Base-by-base conservation (phyloP, 1,284 basidiomycete species). In the Puccinia coronata region DNA sequence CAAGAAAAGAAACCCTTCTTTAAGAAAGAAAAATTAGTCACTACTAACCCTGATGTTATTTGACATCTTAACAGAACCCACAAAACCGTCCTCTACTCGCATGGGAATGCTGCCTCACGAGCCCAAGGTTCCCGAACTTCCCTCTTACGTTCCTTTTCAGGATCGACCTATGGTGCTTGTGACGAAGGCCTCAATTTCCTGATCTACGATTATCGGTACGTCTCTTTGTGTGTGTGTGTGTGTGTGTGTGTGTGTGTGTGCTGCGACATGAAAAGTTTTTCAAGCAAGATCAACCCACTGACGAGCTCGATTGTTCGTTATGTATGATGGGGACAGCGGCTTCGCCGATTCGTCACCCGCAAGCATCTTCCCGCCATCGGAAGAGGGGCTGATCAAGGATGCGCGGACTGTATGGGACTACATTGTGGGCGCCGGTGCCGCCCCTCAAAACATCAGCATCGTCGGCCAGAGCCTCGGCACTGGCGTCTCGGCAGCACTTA, bases 381-480 rank as follows among this genome's bases (percentile, higher is more conserved):
- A 79, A 70, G n/a, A 67, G 36, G 76, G 76, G n/a, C n/a, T 70
- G 53, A 69, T 79, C 11, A 69, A 28, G 18, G 76, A 79, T 79
- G 76, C 76, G n/a, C 47, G 34, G 25, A 59, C 76, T 2, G 76
- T 79, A n/a, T 79, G 65, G 63, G 53, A 79, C 47, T 79, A 69
- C 31, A 36, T 79, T 16, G 53, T 59, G 11, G 28, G 53, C 31
- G 49, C 47, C 2, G 75, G 75, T 18, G 61, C 61, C 23, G n/a
- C 39, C 28, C 75, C 74, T 28, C 23, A 14, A 31, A 63, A 67
- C 23, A 67, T 77, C 36, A 67, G 75, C 47, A 67, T 77, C 47
- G 39, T 79, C 25, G 76, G 76, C 51, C 76, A 79, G n/a, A 79
- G 76, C 41, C 76, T 79, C n/a, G 76, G 76, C 43, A 79, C 76